Evolutionary conservation across 2,329 filamentous ascomycete genomes (phyloP), one percentile per base, ranked within the genome.

Genomic region (Escovopsis sp.): DNA sequence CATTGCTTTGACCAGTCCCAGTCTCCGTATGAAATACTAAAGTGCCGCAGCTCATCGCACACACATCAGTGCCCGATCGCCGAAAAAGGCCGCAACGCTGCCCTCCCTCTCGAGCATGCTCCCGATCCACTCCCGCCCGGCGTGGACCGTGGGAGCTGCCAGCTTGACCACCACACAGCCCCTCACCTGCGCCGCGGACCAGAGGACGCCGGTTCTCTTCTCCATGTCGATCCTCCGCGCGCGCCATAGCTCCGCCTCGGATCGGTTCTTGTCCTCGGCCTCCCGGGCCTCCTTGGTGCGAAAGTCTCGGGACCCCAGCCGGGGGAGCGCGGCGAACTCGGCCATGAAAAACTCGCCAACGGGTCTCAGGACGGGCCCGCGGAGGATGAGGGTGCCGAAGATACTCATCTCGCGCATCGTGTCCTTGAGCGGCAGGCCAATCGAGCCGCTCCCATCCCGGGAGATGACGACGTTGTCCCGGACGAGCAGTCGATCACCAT

Each of bases 151-250:
- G 42, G 70, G 71, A 2, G 88, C 84, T 2, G 84, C 86, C 57
- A 96, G 93, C 59, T 96, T 96, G 50, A 96, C 81, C 24, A 95
- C 71, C 4, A 91, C 81, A 54, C 89, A 94, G 4, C 85, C 81
- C 41, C 87, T 72, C 30, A 93, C 77, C 24, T 72, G 73, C 12
- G 87, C 84, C 11, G 83, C 84, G 24, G 86, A 88, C 85, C 87
- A 94, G 4, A 89, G 66, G 4, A 94, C 60, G 13, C 73, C 73
- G 39, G 71, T 65, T 9, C 61, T 54, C 46, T 62, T 70, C 57
- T 91, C 83, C 54, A 68, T 65, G 42, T 59, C 55, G 15, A 81
- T 64, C 45, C 81, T 70, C 39, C 55, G 55, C 25, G 58, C 56
- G 40, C 79, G 67, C 76, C 77, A 80, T 35, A 53, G 54, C 45